Base-by-base conservation (phyloP, 352 stramenopile species). In the Phytophthora pseudosyringae region DNA sequence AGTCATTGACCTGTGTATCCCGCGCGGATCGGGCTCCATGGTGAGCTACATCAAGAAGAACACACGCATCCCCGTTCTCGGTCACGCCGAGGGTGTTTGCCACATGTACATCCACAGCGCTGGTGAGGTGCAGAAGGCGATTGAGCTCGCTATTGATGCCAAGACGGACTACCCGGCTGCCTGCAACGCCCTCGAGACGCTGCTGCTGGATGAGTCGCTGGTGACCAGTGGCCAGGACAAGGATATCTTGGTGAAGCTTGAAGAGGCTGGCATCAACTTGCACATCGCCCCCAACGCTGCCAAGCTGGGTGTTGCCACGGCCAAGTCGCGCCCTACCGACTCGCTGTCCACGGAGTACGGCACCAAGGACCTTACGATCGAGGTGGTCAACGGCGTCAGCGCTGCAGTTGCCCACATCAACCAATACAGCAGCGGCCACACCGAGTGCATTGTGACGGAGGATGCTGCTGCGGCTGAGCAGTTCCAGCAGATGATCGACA, bases 1-100 rank as follows among this genome's bases (percentile, higher is more conserved):
- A 68, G 91, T 99, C 5, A 99, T 99, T 56, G 98, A 99, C 70
- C 77, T 99, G 64, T 98, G 98, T 60, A 99, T 99, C 74, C 98
- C 98, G 49, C 91, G 98, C 43, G 98, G 98, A 31, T 98, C 93
- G 32, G 97, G 97, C 60, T 80, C 79, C 11, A 95, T 99, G 61
- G 97, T 99, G 29, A 95, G 88, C 29, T 93, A 97, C 76, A 99
- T 99, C 75, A 99, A 99, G 81, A 91, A 94, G 54, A 97, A 96
- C 75, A 99, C 97, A 31, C 85, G 91, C 28, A 99, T 99, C 54
- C 98, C 97, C 2, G 98, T 99, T 31, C 86, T 99, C 10, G 97
- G 97, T 25, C 98, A 99, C 76, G 96, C 97, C 3, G 97, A 99
- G 61, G 98, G 98, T 44, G 94, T 99, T 40, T 99, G 98, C 74